Evolutionary conservation across 805 yeast species (phyloP), one percentile per base, ranked within the genome.

Genomic region (Myxozyma melibiosi): DNA sequence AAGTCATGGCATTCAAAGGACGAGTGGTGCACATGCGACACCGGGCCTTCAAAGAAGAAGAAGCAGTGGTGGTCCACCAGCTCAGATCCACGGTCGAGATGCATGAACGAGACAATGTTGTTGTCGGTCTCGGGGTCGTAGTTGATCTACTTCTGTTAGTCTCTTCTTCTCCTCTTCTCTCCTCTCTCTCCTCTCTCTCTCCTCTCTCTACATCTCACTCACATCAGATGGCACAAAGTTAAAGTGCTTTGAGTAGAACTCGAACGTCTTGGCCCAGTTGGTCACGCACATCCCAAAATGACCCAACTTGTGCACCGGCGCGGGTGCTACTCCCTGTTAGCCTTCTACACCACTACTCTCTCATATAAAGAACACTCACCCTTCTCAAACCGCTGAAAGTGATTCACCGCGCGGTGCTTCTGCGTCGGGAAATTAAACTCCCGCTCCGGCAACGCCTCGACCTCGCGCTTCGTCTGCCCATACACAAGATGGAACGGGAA

Each of bases 201-300:
- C n/a, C n/a, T n/a, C n/a, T n/a, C n/a, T n/a, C n/a, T n/a, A n/a
- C n/a, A n/a, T n/a, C n/a, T n/a, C 24, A 25, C 45, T 2, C 24
- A 41, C 45, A 25, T 41, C 45, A 27, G 34, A 25, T 2, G 45
- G 45, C 22, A 16, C 18, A n/a, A 41, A 28, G 14, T 25, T 25
- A 18, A 41, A 41, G 45, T 16, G 45, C 1, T 14, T 25, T 11
- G 45, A 24, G 33, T 41, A 41, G 20, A 41, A 41, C 27, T 41
- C 33, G 25, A 11, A 41, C 22, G 45, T 41, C 31, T 25, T 5
- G n/a, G 45, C 45, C n/a, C 22, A 41, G 45, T 41, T n/a, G 33
- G 45, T 41, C 7, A 41, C 45, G 22, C 45, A 41, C 45, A 41
- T 25, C 7, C 45, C 45, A 27, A 41, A 41, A 41, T 40, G 45